Conservation (phyloP, 2,329 filamentous ascomycete species). For the Ceratocystis lukuohia region DNA sequence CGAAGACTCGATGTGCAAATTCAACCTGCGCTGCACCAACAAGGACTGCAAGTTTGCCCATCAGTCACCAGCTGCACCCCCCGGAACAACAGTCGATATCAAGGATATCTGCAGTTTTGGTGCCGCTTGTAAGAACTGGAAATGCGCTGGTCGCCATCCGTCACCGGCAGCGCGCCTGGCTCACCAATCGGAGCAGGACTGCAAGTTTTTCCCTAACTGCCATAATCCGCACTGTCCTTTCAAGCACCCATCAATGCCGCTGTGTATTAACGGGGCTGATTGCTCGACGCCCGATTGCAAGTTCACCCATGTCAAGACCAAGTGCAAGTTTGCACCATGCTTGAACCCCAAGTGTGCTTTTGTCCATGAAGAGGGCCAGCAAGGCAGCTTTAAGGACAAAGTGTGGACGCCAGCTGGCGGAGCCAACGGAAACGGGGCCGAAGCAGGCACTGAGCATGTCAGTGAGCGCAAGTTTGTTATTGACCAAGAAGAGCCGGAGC, state of each 20-base stretch:
- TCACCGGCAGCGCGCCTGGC: slow-evolving; percentile 70
- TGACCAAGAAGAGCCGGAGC: slow-evolving; percentile 32
- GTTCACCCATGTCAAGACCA: slow-evolving; percentile 72
- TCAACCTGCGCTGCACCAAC: slow-evolving; percentile 78
- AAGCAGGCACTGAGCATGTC: slow-evolving; percentile 48
- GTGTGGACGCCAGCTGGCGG: slow-evolving; percentile 57
- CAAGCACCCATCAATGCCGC: slow-evolving; percentile 72
- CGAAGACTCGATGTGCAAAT: slow-evolving; percentile 70
- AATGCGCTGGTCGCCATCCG: slow-evolving; percentile 83
- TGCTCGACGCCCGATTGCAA: slow-evolving; percentile 73
- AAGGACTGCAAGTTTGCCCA: slow-evolving; percentile 86
- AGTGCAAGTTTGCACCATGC: slow-evolving; percentile 87
- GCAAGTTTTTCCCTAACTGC: slow-evolving; percentile 85
- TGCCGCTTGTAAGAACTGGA: slow-evolving; percentile 86
- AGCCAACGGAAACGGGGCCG: slow-evolving; percentile 22
- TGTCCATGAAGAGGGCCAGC: slow-evolving; percentile 83
- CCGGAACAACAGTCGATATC: slow-evolving; percentile 63
- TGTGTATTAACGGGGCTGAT: slow-evolving; percentile 82
- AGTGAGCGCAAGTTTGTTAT: slow-evolving; percentile 83
- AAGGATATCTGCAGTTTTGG: slow-evolving; percentile 72
- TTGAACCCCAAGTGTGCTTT: slow-evolving; percentile 77
- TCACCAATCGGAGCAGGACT: slow-evolving; percentile 73
- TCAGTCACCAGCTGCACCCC: slow-evolving; percentile 79
- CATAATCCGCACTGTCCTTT: slow-evolving; percentile 79
- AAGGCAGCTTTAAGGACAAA: slow-evolving; percentile 72